Evolutionary conservation across 345 rosid species (phyloP), one percentile per base, ranked within the genome.

Genomic region (Salix viminalis): DNA sequence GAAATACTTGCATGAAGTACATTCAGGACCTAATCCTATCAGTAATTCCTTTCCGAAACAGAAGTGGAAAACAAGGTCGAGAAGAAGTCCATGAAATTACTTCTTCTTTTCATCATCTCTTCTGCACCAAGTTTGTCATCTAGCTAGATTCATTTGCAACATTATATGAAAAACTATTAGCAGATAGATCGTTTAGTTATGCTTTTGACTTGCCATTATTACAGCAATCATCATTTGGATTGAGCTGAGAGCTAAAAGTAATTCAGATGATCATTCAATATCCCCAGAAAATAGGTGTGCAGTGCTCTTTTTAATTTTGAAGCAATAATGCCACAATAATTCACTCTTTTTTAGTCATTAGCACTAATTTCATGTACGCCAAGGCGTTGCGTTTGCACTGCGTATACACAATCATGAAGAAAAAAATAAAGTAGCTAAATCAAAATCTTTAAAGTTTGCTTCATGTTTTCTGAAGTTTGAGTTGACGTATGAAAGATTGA

Each of bases 1-100:
- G 75, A 83, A 74, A 80, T 15, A 46, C 23, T 36, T 83, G 78
- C 85, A 83, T 73, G 83, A 83, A 83, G 85, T 83, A 3, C 83
- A 83, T 73, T 83, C 85, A 69, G 85, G 85, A 66, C 75, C 83
- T 2, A 83, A 83, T 76, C 85, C 83, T 9, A 76, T 79, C 5
- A 72, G 85, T 46, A 83, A 83, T 70, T 72, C 78, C 52, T 21
- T 66, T 65, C 85, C 85, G 2, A 74, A 9, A 74, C 75, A 54
- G 19, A 79, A 62, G 69, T 67, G 70, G 76, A 52, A 36, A 75
- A 72, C 58, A 1, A 62, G 54, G 69, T 18, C 13, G 24, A 46
- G 24, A 5, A 39, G 41, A 75, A 70, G 28, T 41, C 74, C 65
- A 15, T 75, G 37, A 60, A 58, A 58, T 58, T n/a, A 1, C 11